Conservation (phyloP, 1,284 basidiomycete genomes). For the Ustilago cynodontis region DNA sequence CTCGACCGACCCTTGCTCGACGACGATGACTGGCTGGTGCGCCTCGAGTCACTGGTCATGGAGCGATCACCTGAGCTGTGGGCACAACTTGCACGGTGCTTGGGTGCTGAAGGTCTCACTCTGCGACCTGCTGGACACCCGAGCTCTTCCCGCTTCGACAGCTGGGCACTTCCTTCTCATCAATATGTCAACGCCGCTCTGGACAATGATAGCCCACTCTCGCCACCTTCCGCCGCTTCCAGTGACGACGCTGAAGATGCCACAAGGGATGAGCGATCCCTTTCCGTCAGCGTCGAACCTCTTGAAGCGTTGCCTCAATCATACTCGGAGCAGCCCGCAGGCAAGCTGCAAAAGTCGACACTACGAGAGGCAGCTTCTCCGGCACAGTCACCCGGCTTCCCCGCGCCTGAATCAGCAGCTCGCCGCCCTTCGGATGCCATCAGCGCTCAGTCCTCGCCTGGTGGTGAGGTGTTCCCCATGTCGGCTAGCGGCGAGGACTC, state of each 20-base stretch:
- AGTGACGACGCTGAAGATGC: constrained; percentile 21
- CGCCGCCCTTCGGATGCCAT: neutral
- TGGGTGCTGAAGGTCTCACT: constrained; percentile 43
- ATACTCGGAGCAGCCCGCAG: constrained; percentile 39
- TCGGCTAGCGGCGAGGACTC: constrained; percentile 16
- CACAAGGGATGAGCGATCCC: neutral
- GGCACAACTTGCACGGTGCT: constrained; percentile 46
- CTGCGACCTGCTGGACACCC: constrained; percentile 14
- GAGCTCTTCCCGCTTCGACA: constrained; percentile 37
- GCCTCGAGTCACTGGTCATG: constrained; percentile 44
- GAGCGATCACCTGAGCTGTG: constrained; percentile 42
- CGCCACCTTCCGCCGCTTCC: constrained; percentile 21
- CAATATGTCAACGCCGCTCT: constrained; percentile 8
- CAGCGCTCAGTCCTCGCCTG: constrained; percentile 9
- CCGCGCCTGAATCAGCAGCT: constrained; percentile 6
- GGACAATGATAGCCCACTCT: constrained; percentile 24
- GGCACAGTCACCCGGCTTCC: neutral
- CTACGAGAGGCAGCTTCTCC: constrained; percentile 16
- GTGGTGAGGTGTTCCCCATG: constrained; percentile 22
- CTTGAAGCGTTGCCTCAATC: constrained; percentile 25
- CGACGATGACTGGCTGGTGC: constrained; percentile 48
- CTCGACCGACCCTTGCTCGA: constrained; percentile 46
- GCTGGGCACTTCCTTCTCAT: constrained; percentile 36
- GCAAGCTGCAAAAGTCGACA: constrained; percentile 26
- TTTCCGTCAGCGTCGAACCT: constrained; percentile 37